These are phyloP conservation scores for Candida sojae DNA, from an alignment of 1,139 yeast genomes.

Conservation along the genomic window DNA sequence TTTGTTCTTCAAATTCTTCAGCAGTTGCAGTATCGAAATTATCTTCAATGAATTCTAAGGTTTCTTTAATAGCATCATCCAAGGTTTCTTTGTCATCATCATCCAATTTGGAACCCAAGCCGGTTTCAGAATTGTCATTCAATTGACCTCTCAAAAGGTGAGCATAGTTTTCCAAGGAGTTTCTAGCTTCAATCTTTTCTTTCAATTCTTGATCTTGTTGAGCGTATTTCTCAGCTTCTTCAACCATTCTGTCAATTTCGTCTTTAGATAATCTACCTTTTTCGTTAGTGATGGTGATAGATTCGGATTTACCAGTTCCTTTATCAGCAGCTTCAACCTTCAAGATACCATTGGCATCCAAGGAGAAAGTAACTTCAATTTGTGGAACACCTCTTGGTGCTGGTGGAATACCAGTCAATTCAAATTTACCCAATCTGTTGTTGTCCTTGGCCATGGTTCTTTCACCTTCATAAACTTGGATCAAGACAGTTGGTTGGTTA, in stretches of 20 bases:
- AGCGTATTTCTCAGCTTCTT: constrained; percentile 90
- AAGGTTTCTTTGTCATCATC: constrained; percentile 93
- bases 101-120: constrained; percentile 74
- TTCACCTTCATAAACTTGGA: constrained; percentile 52
- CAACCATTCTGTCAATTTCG: constrained; percentile 92
- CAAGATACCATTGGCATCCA: constrained; percentile 52
- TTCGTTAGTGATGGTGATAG: constrained; percentile 93
- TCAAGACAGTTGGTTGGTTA: constrained; percentile 50
- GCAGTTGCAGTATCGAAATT: constrained; percentile 84
- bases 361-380: constrained; percentile 48
- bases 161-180: constrained; percentile 51
- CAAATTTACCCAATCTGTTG: constrained; percentile 48
- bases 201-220: constrained; percentile 82
- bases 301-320: constrained; percentile 73
- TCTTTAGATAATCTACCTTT: constrained; percentile 95
- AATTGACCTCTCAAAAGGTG: constrained; percentile 55
- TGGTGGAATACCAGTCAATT: constrained; percentile 50
- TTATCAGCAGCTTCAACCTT: constrained; percentile 49
- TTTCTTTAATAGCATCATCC: constrained; percentile 69
- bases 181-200: constrained; percentile 70
- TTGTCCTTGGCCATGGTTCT: constrained; percentile 50
- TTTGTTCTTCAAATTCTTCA: constrained; percentile 94
- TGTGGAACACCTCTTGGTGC: constrained; percentile 54
- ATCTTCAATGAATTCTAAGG: constrained; percentile 84
- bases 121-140: constrained; percentile 59